phyloP scores from a whole-genome alignment of 2,329 filamentous ascomycete genomes.

The Plenodomus biglobosus region DNA sequence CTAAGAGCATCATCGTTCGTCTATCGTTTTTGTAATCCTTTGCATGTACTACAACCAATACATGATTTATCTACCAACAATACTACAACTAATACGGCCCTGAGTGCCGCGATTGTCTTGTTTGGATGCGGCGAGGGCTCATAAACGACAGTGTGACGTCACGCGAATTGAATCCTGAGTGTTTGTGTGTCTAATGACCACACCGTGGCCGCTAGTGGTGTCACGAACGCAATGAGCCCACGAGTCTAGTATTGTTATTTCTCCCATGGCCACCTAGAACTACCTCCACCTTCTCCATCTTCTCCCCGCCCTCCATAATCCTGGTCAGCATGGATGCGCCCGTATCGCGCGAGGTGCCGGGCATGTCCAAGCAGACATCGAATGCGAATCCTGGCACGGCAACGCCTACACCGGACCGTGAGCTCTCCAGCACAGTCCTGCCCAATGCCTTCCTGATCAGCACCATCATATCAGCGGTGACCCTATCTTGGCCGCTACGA shows the following conservation, averaged over 20 bases:
- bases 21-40: not conserved
- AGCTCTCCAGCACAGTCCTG: constrained; percentile 14
- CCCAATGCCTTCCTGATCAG: constrained; percentile 17
- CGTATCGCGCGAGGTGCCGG: constrained; percentile 6
- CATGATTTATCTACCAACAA: not conserved
- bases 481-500: constrained; percentile 25
- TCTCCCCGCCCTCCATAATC: not conserved
- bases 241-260: not conserved
- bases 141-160: constrained; percentile 14
- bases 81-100: not conserved
- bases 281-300: not conserved
- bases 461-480: constrained; percentile 8
- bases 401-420: constrained; percentile 10
- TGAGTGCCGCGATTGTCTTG: constrained; percentile 3
- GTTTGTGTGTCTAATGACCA: constrained; percentile 4
- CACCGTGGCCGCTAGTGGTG: constrained; percentile 4
- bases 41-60: not conserved
- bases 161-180: constrained; percentile 8
- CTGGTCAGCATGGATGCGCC: constrained; percentile 12
- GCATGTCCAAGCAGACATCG: constrained; percentile 14
- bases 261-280: not conserved
- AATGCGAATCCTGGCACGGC: not conserved
- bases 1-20: not conserved
- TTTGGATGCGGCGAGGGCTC: constrained; percentile 5
- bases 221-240: constrained; percentile 5